Evolutionary conservation across 169 alveolate genomes (phyloP).

Genomic region (Cryptosporidium viatorum): DNA sequence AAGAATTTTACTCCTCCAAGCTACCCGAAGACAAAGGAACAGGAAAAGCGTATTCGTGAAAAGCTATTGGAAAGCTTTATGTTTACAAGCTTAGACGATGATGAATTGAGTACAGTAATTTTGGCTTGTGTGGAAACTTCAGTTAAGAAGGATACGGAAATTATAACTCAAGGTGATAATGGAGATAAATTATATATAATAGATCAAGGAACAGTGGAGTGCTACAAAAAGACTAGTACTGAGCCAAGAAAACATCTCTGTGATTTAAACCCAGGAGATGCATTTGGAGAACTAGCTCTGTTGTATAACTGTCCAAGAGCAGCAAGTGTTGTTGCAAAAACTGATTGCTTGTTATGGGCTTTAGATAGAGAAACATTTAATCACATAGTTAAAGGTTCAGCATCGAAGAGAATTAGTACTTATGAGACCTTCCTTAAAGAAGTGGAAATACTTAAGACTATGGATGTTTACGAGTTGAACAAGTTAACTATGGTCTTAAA

Average conservation of each 20-base stretch:
- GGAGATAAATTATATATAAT: slow-evolving; percentile 93
- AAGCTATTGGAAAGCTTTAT: slow-evolving; percentile 84
- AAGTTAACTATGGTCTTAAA: slow-evolving; percentile 94
- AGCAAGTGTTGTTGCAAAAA: slow-evolving; percentile 92
- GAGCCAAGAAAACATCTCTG: slow-evolving; percentile 84
- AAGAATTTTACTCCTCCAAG: slow-evolving; percentile 90
- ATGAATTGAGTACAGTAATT: slow-evolving; percentile 86
- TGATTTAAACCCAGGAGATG: slow-evolving; percentile 90
- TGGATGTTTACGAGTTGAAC: slow-evolving; percentile 94
- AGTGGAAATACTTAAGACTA: slow-evolving; percentile 89
- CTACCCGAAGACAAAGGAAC: slow-evolving; percentile 87
- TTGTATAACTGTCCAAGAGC: slow-evolving; percentile 97
- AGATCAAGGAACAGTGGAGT: slow-evolving; percentile 92
- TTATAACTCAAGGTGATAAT: slow-evolving; percentile 95
- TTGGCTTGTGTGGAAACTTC: slow-evolving; percentile 91
- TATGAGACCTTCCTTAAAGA: slow-evolving; percentile 90
- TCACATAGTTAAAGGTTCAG: slow-evolving; percentile 94
- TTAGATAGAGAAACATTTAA: slow-evolving; percentile 94
- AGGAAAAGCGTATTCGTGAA: slow-evolving; percentile 83
- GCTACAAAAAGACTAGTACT: slow-evolving; percentile 84
- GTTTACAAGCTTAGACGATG: slow-evolving; percentile 87
- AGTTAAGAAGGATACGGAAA: slow-evolving; percentile 81
- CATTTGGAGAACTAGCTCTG: slow-evolving; percentile 97
- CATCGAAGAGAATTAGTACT: slow-evolving; percentile 91
- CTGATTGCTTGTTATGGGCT: slow-evolving; percentile 90